Percentiles rank a stretch among this genome's conserved stretches.
These are phyloP conservation scores for Coemansia sp. DNA, from an alignment of 192 early-diverging fungal genomes.

Conservation along the genomic window DNA sequence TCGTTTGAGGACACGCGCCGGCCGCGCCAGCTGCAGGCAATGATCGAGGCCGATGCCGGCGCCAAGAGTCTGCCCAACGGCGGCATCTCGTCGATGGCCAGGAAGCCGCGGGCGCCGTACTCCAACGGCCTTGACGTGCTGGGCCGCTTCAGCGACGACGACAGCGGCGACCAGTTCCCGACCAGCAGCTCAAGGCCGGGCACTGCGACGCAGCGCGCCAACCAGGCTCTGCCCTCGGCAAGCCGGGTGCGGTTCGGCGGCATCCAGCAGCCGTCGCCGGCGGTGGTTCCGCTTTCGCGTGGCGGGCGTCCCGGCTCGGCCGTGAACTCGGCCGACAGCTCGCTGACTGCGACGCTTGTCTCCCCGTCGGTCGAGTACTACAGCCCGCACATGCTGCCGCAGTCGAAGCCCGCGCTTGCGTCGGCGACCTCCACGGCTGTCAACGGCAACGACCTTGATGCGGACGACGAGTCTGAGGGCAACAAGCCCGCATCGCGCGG, in stretches of 20 bases:
- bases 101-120: slow-evolving; percentile 13
- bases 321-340: slow-evolving; percentile 44
- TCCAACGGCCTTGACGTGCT: slow-evolving; percentile 27
- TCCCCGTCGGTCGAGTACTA: slow-evolving; percentile 49
- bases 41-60: not conserved
- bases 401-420: not conserved
- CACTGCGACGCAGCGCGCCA: not conserved
- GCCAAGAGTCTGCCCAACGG: slow-evolving; percentile 30
- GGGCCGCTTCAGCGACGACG: slow-evolving; percentile 47
- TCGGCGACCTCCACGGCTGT: slow-evolving; percentile 5
- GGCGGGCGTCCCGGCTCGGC: slow-evolving; percentile 12
- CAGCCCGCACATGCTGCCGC: slow-evolving; percentile 23
- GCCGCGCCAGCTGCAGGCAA: not conserved
- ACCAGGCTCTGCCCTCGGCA: not conserved
- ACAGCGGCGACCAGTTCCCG: not conserved
- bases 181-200: not conserved
- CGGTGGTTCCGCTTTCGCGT: slow-evolving; percentile 18
- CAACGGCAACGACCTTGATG: slow-evolving; percentile 21
- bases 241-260: slow-evolving; percentile 35
- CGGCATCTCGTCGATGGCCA: not conserved
- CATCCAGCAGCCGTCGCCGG: not conserved
- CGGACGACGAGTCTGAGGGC: slow-evolving; percentile 39
- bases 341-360: slow-evolving; percentile 46
- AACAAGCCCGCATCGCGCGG: not conserved
- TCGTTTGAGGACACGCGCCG: slow-evolving; percentile 20